A percentile compares a stretch with the other conserved stretches of the same genome.
These are phyloP conservation scores for Elymus sibiricus DNA, from an alignment of 176 grass and related monocot species.

Conservation along the genomic window DNA sequence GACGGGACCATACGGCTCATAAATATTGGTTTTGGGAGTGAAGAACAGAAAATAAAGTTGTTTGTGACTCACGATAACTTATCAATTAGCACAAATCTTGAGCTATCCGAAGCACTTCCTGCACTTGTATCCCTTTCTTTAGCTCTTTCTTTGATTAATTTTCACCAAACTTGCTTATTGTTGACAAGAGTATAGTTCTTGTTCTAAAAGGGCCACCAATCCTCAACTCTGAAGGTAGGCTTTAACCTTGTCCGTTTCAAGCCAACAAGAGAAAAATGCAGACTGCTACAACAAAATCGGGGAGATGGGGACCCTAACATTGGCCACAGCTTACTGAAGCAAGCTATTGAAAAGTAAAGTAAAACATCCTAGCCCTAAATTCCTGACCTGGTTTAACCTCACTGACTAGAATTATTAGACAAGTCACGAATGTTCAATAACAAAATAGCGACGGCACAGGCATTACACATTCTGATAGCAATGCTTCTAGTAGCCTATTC, in stretches of 20 bases:
- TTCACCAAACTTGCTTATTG: not conserved
- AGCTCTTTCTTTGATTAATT: not conserved
- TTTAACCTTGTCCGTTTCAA: not conserved
- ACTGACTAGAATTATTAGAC: not conserved
- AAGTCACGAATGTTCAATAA: not conserved
- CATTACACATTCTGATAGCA: not conserved
- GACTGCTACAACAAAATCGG: not conserved
- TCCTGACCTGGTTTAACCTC: not conserved
- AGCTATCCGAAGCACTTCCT: not conserved
- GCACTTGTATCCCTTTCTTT: not conserved
- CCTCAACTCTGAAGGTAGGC: not conserved
- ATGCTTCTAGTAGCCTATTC: not conserved
- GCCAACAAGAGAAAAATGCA: not conserved
- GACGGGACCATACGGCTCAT: not conserved
- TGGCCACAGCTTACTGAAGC: not conserved
- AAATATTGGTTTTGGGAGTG: not conserved
- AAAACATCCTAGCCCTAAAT: not conserved
- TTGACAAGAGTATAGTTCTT: not conserved
- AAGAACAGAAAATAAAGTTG: not conserved
- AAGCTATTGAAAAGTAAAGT: not conserved
- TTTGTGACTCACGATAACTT: not conserved
- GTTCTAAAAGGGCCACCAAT: not conserved
- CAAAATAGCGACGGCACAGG: not conserved
- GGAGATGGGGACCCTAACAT: not conserved
- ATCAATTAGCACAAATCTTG: not conserved